phyloP scores from a whole-genome alignment of 2,329 filamentous ascomycete species.

The Escovopsis sp. region DNA sequence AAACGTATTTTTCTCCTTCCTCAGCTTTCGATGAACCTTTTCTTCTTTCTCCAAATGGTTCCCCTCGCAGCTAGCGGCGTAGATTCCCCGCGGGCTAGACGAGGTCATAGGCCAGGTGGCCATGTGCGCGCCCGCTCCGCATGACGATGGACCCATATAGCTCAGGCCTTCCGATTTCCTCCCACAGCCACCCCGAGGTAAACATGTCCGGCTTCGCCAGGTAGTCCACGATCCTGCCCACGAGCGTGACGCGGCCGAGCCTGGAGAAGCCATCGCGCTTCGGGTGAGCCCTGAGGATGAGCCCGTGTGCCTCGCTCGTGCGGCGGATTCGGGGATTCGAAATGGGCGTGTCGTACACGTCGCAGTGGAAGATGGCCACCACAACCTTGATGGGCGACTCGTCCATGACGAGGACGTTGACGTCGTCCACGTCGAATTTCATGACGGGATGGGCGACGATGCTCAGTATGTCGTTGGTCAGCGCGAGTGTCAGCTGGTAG shows the following conservation, averaged over 20 bases:
- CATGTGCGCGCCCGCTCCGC: background rate
- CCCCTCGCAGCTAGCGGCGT: too few species aligned
- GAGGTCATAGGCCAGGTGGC: background rate
- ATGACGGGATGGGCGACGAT: background rate
- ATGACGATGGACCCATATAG: background rate
- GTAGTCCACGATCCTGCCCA: background rate
- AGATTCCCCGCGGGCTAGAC: background rate
- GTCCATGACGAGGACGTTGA: background rate
- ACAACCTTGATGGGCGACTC: background rate
- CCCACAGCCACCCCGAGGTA: background rate
- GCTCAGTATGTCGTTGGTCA: background rate
- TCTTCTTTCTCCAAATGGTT: too few species aligned
- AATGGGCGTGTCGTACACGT: background rate
- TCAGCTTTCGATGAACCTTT: too few species aligned
- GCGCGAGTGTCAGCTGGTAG: background rate
- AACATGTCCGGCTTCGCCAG: background rate
- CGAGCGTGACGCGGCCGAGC: background rate
- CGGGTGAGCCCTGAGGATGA: background rate
- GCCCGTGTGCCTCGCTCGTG: background rate
- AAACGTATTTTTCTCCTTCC: too few species aligned
- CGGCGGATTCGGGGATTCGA: background rate
- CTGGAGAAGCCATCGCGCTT: background rate
- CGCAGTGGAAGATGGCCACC: background rate
- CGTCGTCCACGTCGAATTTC: background rate
- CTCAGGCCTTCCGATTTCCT: background rate